These are phyloP conservation scores for Talaromyces funiculosus DNA, from an alignment of 2,329 filamentous ascomycete species.

Conservation along the genomic window DNA sequence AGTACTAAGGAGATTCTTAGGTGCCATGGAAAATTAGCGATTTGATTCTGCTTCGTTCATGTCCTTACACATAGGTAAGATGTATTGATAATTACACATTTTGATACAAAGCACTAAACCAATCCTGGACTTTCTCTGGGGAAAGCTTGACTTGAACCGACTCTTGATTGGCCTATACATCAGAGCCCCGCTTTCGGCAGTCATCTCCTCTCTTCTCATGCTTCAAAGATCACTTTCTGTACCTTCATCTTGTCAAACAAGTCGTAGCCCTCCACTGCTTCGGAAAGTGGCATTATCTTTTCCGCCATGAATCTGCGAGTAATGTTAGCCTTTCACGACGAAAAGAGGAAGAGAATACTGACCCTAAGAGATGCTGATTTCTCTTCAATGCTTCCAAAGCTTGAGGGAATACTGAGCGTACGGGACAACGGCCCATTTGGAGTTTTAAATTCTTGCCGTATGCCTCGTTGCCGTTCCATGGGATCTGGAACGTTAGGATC, in stretches of 20 bases:
- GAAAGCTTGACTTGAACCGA: neutral
- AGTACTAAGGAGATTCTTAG: no score
- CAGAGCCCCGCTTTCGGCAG: neutral
- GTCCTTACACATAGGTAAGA: neutral
- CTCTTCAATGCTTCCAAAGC: conserved; percentile 60
- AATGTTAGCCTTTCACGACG: neutral
- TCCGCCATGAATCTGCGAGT: conserved; percentile 65
- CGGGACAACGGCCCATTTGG: conserved; percentile 72
- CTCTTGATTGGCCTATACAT: neutral
- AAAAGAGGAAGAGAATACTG: conserved; percentile 25
- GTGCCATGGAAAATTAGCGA: neutral
- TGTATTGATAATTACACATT: conserved; percentile 1
- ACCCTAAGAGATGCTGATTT: conserved; percentile 63
- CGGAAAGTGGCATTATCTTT: conserved; percentile 63
- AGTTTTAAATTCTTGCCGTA: conserved; percentile 64
- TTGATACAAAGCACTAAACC: conserved; percentile 6
- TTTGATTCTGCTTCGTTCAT: neutral
- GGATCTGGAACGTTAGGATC: conserved; percentile 45
- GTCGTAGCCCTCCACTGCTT: conserved; percentile 63
- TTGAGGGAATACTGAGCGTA: conserved; percentile 62
- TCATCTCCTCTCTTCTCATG: conserved; percentile 31
- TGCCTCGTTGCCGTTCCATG: conserved; percentile 60
- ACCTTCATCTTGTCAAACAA: conserved; percentile 68
- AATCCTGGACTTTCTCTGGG: conserved; percentile 1
- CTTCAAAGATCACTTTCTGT: conserved; percentile 66